Evolutionary conservation across 139 green algal species (phyloP), one percentile per base, ranked within the genome.

Genomic region (Chlamydomonas schloesseri): DNA sequence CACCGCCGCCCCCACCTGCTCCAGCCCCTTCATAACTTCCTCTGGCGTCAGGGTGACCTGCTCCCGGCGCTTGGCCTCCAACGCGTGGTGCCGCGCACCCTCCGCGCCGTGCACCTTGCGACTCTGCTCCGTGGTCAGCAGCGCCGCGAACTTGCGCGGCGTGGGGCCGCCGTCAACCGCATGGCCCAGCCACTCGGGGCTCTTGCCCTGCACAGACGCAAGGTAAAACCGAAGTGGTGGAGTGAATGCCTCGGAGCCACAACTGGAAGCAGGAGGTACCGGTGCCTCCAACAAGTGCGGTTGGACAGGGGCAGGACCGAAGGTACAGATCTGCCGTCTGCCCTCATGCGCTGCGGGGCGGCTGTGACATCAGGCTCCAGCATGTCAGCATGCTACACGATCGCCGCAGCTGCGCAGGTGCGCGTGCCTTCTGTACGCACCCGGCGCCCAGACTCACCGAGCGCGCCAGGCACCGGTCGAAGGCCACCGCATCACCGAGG

Each of bases 391-490:
- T n/a, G n/a, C n/a, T n/a, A n/a, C n/a, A n/a, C n/a, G n/a, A n/a
- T n/a, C n/a, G n/a, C n/a, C n/a, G n/a, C n/a, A n/a, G n/a, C n/a
- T n/a, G n/a, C n/a, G n/a, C n/a, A n/a, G n/a, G n/a, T n/a, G n/a
- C n/a, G n/a, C n/a, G n/a, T n/a, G n/a, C n/a, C n/a, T n/a, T n/a
- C n/a, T n/a, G n/a, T n/a, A n/a, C n/a, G n/a, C n/a, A n/a, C n/a
- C n/a, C n/a, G n/a, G n/a, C n/a, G n/a, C n/a, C n/a, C n/a, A 11
- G 17, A n/a, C 80, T 78, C 34, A 87, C 81, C 81, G 81, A 87
- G 29, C 34, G 81, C 15, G 69, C 81, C 42, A 87, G 36, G 21
- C 81, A 87, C 6, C 81, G 34, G 15, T 87, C 81, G 34, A 87
- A 79, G 8, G 69, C 53, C 5, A 28, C 69, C 0, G 34, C 15